Evolutionary conservation across 805 yeast genomes (phyloP).

Genomic region (Lipomyces sp.): DNA sequence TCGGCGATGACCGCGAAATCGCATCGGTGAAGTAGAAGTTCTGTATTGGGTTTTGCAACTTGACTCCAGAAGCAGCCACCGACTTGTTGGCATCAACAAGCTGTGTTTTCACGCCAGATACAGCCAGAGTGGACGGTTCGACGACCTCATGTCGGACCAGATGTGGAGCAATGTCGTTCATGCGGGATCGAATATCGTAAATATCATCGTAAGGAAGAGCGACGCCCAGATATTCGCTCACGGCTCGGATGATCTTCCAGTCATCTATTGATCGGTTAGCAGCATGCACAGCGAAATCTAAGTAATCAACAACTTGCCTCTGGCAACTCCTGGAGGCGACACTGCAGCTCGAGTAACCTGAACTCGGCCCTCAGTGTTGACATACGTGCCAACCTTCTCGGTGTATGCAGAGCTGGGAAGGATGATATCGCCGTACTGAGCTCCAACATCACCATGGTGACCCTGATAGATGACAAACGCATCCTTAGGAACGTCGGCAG

Average conservation of each 20-base stretch:
- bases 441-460: constrained; percentile 90
- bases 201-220: constrained; percentile 78
- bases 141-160: constrained; percentile 73
- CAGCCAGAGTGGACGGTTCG: constrained; percentile 68
- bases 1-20: constrained; percentile 82
- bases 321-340: constrained; percentile 84
- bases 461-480: constrained; percentile 90
- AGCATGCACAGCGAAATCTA: background rate
- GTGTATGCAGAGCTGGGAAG: constrained; percentile 90
- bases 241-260: constrained; percentile 85
- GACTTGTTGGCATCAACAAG: constrained; percentile 46
- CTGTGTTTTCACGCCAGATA: constrained; percentile 58
- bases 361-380: constrained; percentile 88
- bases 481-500: constrained; percentile 74
- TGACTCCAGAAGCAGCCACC: constrained; percentile 53
- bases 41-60: constrained; percentile 71
- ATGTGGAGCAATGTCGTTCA: constrained; percentile 80
- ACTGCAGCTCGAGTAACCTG: constrained; percentile 86
- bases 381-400: constrained; percentile 81
- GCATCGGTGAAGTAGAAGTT: constrained; percentile 90
- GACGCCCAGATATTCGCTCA: constrained; percentile 73
- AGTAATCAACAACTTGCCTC: constrained; percentile 43
- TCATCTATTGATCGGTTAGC: constrained; percentile 56
- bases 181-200: constrained; percentile 67
- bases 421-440: constrained; percentile 83